These are phyloP conservation scores for Clarireedia homoeocarpa DNA, from an alignment of 2,329 filamentous ascomycete genomes.

Conservation along the genomic window DNA sequence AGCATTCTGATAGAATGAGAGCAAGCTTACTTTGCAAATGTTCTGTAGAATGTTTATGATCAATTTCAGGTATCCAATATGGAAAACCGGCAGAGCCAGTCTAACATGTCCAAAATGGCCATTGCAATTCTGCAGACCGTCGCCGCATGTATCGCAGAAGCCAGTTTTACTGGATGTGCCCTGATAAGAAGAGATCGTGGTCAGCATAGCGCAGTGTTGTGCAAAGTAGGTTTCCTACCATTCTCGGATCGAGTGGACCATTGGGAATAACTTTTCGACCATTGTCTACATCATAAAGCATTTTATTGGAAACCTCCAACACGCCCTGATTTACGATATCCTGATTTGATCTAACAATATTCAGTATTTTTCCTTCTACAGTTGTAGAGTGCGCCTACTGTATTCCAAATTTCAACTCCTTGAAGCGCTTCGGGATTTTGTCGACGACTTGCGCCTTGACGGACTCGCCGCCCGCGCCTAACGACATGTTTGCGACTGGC, in stretches of 20 bases:
- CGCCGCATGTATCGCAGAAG: conserved; percentile 74
- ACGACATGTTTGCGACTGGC: conserved; percentile 19
- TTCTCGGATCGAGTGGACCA: conserved; percentile 78
- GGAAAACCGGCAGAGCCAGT: conserved; percentile 84
- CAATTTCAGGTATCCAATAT: conserved; percentile 92
- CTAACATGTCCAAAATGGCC: conserved; percentile 94
- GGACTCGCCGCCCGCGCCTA: conserved; percentile 20
- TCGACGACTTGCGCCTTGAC: conserved; percentile 87
- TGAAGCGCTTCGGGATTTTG: conserved; percentile 83
- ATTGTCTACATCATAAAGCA: conserved; percentile 84
- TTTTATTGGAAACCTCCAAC: conserved; percentile 86
- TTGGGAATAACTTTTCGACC: conserved; percentile 68
- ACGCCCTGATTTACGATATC: conserved; percentile 95
- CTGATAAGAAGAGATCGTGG: conserved; percentile 26
- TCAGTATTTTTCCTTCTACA: conserved; percentile 14
- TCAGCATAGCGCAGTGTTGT: background rate
- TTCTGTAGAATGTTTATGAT: conserved; percentile 87
- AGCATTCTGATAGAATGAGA: conserved; percentile 3
- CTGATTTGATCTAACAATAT: conserved; percentile 62
- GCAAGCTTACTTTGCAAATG: conserved; percentile 67
- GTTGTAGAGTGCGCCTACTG: conserved; percentile 45
- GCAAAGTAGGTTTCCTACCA: conserved; percentile 40
- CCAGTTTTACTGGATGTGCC: conserved; percentile 81
- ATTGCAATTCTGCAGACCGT: conserved; percentile 75
- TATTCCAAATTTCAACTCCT: conserved; percentile 88